A percentile compares a stretch with the other conserved stretches of the same genome.
phyloP scores from a whole-genome alignment of 2,329 filamentous ascomycete species.

The Fusarium stilboides region DNA sequence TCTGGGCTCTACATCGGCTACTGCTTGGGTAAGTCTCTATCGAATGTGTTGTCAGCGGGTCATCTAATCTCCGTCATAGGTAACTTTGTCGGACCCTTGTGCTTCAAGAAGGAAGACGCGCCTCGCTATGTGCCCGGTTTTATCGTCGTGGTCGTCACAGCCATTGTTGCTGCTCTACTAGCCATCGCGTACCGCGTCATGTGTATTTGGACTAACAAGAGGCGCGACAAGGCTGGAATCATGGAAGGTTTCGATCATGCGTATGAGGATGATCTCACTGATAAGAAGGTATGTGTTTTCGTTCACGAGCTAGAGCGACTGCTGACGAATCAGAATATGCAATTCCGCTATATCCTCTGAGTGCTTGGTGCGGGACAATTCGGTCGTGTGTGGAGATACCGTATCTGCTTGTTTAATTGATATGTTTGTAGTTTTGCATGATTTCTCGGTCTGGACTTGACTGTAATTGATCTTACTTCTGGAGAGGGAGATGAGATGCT shows the following conservation, averaged over 20 bases:
- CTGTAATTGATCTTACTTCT: background rate
- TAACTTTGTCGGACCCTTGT: constrained; percentile 62
- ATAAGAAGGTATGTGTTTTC: constrained; percentile 51
- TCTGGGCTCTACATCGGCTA: constrained; percentile 67
- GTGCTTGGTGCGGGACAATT: background rate
- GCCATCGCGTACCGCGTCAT: constrained; percentile 61
- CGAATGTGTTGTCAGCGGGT: too few relatives aligned
- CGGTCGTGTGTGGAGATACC: background rate
- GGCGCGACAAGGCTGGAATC: constrained; percentile 59
- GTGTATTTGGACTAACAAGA: constrained; percentile 61
- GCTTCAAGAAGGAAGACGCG: constrained; percentile 59
- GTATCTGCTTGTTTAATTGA: background rate
- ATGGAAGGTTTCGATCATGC: constrained; percentile 67
- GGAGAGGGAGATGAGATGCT: background rate
- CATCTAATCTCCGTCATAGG: constrained; percentile 14
- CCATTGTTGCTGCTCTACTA: constrained; percentile 52
- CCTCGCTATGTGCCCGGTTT: constrained; percentile 59
- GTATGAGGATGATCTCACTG: constrained; percentile 67
- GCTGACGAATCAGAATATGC: constrained; percentile 31
- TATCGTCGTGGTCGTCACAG: constrained; percentile 56
- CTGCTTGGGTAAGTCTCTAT: constrained; percentile 57
- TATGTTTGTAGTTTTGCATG: background rate
- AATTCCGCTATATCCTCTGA: constrained; percentile 41
- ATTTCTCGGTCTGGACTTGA: background rate
- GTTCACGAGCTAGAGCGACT: fast-evolving